Percentiles rank a stretch among this genome's conserved stretches.
phyloP scores from a whole-genome alignment of 345 rosid genomes.

The Barbarea vulgaris region DNA sequence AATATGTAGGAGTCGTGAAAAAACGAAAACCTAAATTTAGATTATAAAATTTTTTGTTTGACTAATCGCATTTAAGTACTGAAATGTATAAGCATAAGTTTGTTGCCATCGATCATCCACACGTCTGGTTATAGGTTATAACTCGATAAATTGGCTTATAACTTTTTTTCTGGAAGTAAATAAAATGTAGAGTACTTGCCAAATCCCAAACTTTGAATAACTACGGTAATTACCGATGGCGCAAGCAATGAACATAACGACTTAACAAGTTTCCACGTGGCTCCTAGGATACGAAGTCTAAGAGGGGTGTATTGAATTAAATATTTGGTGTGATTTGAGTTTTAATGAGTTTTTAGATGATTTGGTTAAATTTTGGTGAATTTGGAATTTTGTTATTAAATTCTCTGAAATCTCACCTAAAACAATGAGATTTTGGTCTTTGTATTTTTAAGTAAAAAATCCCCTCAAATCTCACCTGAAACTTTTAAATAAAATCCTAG shows the following conservation, averaged over 20 bases:
- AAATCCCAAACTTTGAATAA: background rate
- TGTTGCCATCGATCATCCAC: background rate
- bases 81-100: background rate
- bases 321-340: too few species aligned
- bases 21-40: background rate
- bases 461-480: too few species aligned
- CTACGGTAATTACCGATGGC: constrained; percentile 1
- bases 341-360: too few species aligned
- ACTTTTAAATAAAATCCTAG: too few species aligned
- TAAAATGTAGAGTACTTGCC: background rate
- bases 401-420: too few species aligned
- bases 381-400: too few species aligned
- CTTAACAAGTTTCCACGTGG: constrained; percentile 3
- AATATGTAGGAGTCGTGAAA: background rate
- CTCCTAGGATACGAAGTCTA: background rate
- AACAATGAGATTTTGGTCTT: too few species aligned
- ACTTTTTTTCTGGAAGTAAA: background rate
- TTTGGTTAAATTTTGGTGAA: too few species aligned
- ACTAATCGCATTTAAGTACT: background rate
- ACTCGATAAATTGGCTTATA: background rate
- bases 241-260: background rate
- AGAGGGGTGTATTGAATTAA: too few species aligned
- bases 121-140: background rate
- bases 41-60: background rate
- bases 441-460: too few species aligned